Percentiles rank a stretch among this genome's conserved stretches.
Evolutionary conservation across 768 basidiomycete species (phyloP).

Genomic region (Hygrocybe punicea): DNA sequence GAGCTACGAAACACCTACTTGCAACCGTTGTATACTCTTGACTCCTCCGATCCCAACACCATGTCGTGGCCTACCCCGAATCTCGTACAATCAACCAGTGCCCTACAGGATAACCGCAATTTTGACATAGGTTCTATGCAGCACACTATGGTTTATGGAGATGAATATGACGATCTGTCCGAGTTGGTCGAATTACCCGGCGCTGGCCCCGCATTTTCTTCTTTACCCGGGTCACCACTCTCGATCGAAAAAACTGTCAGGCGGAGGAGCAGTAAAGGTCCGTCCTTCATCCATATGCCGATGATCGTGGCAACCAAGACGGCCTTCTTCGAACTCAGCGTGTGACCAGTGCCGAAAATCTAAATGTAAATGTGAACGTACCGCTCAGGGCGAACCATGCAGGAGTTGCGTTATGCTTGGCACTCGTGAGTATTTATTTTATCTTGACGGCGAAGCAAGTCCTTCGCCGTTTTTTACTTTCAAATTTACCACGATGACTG

Average conservation of each 20-base stretch:
- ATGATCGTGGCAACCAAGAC: neutral
- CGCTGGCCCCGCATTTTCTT: slow-evolving; percentile 17
- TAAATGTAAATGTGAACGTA: slow-evolving; percentile 85
- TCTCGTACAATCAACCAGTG: neutral
- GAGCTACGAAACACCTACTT: slow-evolving; percentile 17
- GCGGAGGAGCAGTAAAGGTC: slow-evolving; percentile 75
- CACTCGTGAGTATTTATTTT: slow-evolving; percentile 49
- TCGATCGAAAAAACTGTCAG: slow-evolving; percentile 52
- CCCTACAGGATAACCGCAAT: neutral
- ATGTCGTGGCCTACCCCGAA: slow-evolving; percentile 11
- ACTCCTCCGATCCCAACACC: neutral
- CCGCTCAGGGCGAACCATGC: slow-evolving; percentile 59
- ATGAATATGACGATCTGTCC: slow-evolving; percentile 61
- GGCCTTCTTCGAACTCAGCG: slow-evolving; percentile 39
- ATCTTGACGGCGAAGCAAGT: neutral
- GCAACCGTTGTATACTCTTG: neutral
- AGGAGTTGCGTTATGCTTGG: slow-evolving; percentile 72
- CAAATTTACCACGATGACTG: neutral
- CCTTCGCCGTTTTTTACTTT: too few relatives aligned
- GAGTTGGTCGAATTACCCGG: slow-evolving; percentile 50
- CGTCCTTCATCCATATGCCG: slow-evolving; percentile 8
- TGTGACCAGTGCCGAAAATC: slow-evolving; percentile 89
- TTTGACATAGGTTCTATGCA: slow-evolving; percentile 11
- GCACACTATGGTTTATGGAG: slow-evolving; percentile 45
- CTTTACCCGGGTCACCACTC: slow-evolving; percentile 18